phyloP scores from a whole-genome alignment of 257 asterid genomes.

The Anisodus acutangulus region DNA sequence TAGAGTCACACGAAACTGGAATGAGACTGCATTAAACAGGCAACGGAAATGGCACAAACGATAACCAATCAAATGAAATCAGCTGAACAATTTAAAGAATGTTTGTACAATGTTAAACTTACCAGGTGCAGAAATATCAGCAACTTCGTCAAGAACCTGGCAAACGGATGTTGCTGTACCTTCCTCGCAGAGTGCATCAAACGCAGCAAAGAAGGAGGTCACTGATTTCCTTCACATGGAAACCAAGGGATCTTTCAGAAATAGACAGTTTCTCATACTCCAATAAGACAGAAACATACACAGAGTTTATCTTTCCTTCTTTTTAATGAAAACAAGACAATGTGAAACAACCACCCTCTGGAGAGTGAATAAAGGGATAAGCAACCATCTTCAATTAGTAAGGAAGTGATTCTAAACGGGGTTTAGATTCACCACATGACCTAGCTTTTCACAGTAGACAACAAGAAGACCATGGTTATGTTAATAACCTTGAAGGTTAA shows the following conservation, averaged over 20 bases:
- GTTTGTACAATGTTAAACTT: slow-evolving; percentile 28
- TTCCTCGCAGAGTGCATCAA: slow-evolving; percentile 95
- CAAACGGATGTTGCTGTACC: slow-evolving; percentile 95
- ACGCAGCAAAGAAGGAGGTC: slow-evolving; percentile 89
- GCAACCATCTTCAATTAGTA: background rate
- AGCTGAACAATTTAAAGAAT: slow-evolving; percentile 8
- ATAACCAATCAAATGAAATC: slow-evolving; percentile 8
- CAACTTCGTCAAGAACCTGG: slow-evolving; percentile 85
- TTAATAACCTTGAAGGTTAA: background rate
- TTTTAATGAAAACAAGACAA: background rate
- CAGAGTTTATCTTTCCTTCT: background rate
- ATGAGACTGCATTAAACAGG: background rate
- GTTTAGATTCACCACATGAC: background rate
- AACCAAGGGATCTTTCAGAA: slow-evolving; percentile 19
- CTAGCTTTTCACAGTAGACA: background rate
- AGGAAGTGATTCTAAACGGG: background rate
- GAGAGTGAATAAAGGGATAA: background rate
- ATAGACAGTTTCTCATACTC: slow-evolving; percentile 15
- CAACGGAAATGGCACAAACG: background rate
- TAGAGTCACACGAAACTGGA: background rate
- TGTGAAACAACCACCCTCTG: background rate
- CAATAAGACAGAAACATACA: background rate
- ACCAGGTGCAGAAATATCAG: slow-evolving; percentile 94
- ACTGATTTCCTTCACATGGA: slow-evolving; percentile 73
- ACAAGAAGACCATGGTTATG: background rate